Base-by-base conservation (phyloP, 2,329 filamentous ascomycete genomes). In the Penicillium paneum region DNA sequence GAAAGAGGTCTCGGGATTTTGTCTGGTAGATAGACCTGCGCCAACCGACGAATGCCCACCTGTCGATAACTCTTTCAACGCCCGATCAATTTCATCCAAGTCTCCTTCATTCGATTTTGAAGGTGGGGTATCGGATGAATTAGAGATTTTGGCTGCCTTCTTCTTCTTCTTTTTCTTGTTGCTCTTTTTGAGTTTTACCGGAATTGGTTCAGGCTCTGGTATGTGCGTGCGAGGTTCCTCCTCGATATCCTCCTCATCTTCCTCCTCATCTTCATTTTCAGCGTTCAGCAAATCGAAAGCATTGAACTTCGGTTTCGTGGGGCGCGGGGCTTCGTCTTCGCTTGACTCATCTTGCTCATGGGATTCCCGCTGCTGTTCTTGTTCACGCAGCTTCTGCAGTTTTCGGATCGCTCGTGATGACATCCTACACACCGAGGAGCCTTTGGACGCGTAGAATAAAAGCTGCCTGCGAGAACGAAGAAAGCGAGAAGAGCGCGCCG, bases 31-130 rank as follows among this genome's bases (percentile, higher is more conserved):
- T 5, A 61, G 52, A 39, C 56, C 54, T 47, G 32, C 52, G 19
- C 57, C 53, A 55, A 63, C 41, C 59, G 50, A 46, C 32, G 59
- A n/a, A 53, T 65, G 56, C 51, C 64, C 56, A 40, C 76, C 70
- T n/a, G 81, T 73, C 31, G 80, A 80, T 36, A 90, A 71, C 36
- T 83, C 80, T 60, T 81, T 79, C 28, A 89, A 70, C 2, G 85
- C 86, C 50, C 76, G 75, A 66, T 90, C 86, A 47, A 89, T 88
- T 60, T 89, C 86, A 61, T 89, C 85, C 26, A 84, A 67, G 5
- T 74, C 71, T 11, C 61, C 57, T 26, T 69, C 62, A 1, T 70
- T 62, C 2, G 68, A 58, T 40, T 63, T 58, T 2, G 52, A 45
- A 26, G 57, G 19, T 13, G 54, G 41, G 13, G 52, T 29, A 45